A percentile compares a stretch with the other conserved stretches of the same genome.
Conservation (phyloP, 1,284 basidiomycete genomes). For the Phlebopus sp. region DNA sequence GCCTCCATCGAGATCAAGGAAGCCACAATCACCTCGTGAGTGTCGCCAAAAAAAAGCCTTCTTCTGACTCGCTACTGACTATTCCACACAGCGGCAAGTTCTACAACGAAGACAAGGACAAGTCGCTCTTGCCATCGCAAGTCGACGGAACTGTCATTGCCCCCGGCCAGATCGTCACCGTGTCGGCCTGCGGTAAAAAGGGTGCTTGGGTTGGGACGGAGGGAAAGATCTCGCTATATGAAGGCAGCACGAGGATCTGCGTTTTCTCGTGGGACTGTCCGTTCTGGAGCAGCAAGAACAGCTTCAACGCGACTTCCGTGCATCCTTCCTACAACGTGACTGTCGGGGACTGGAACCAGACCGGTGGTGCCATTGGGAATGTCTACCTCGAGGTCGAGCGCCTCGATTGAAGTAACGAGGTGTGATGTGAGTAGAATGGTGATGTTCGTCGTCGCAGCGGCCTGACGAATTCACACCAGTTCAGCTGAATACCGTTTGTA, state of each 20-base stretch:
- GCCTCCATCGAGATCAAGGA: no score
- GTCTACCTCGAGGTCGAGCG: slow-evolving; percentile 39
- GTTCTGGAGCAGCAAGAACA: background rate
- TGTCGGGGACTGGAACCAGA: slow-evolving; percentile 46
- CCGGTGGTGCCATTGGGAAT: slow-evolving; percentile 46
- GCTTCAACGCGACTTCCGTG: background rate
- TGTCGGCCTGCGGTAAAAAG: background rate
- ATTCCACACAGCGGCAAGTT: no score
- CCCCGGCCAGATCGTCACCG: background rate
- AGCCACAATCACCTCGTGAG: no score
- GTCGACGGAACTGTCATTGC: background rate
- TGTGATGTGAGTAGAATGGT: no score
- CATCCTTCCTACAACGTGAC: background rate
- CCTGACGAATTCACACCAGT: no score
- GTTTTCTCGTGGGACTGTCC: background rate
- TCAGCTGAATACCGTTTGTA: no score
- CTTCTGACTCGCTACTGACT: no score
- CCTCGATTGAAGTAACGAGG: no score
- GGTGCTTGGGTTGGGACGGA: background rate
- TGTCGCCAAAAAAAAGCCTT: no score
- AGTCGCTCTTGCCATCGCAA: no score
- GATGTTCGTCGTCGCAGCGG: no score
- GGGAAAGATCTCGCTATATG: background rate
- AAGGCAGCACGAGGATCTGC: background rate
- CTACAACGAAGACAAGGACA: no score